These are phyloP conservation scores for Candida sithepensis DNA, from an alignment of 805 yeast species.

Conservation along the genomic window DNA sequence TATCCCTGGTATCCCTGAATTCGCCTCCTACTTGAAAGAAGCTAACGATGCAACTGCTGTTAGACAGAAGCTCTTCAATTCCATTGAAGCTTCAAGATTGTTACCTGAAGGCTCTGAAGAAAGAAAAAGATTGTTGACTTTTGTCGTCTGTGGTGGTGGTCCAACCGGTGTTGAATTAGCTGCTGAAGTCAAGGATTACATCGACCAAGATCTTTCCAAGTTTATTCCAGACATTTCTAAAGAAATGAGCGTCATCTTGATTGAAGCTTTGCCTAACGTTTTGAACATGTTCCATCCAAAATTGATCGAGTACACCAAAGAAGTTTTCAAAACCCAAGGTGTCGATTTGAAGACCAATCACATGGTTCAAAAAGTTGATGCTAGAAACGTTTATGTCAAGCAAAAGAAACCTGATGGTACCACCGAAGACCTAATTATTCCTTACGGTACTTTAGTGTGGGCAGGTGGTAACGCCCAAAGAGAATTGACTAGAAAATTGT, in stretches of 20 bases:
- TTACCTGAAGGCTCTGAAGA: slow-evolving; percentile 69
- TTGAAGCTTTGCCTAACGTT: slow-evolving; percentile 91
- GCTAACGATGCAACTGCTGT: slow-evolving; percentile 83
- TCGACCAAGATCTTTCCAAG: slow-evolving; percentile 82
- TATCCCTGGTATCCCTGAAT: slow-evolving; percentile 88
- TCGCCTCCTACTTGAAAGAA: slow-evolving; percentile 87
- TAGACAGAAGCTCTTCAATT: slow-evolving; percentile 77
- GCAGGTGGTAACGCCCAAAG: slow-evolving; percentile 96
- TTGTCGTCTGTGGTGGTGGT: slow-evolving; percentile 97
- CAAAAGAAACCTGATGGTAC: slow-evolving; percentile 66
- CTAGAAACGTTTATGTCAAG: slow-evolving; percentile 64
- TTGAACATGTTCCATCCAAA: slow-evolving; percentile 69
- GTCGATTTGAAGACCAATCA: slow-evolving; percentile 79
- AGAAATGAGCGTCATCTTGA: slow-evolving; percentile 79
- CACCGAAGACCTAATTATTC: slow-evolving; percentile 54
- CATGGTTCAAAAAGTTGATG: slow-evolving; percentile 83
- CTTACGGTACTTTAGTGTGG: slow-evolving; percentile 94
- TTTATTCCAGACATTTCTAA: slow-evolving; percentile 84
- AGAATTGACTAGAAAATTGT: slow-evolving; percentile 62
- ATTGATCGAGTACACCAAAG: slow-evolving; percentile 74
- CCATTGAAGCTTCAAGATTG: slow-evolving; percentile 83
- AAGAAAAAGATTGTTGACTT: slow-evolving; percentile 77
- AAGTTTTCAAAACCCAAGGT: slow-evolving; percentile 61
- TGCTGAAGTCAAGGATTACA: slow-evolving; percentile 92
- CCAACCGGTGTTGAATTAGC: slow-evolving; percentile 99